Evolutionary conservation across 2,329 filamentous ascomycete species (phyloP).

Genomic region (Neopestalotiopsis sp.): DNA sequence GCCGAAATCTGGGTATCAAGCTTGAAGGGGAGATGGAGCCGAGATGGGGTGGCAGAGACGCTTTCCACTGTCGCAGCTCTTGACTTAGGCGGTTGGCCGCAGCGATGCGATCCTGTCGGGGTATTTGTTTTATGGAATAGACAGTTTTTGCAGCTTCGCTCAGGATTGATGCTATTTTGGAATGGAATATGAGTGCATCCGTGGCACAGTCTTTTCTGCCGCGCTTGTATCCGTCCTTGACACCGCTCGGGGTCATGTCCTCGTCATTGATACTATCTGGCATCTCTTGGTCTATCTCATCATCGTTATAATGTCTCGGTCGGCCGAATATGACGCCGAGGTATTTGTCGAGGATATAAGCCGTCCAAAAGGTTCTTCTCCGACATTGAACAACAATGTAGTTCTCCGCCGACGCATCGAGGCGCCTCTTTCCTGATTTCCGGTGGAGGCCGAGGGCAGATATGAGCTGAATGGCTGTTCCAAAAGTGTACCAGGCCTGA

Average conservation of each 20-base stretch:
- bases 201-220: conserved; percentile 52
- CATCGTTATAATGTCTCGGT: conserved; percentile 65
- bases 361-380: conserved; percentile 64
- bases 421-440: conserved; percentile 25
- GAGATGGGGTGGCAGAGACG: conserved; percentile 47
- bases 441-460: conserved; percentile 50
- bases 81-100: conserved; percentile 44
- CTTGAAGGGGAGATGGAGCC: conserved; percentile 49
- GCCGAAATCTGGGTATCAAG: conserved; percentile 50
- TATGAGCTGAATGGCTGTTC: conserved; percentile 59
- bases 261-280: conserved; percentile 62
- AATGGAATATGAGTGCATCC: conserved; percentile 53
- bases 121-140: conserved; percentile 43
- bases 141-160: conserved; percentile 28
- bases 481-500: conserved; percentile 66
- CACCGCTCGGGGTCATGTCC: conserved; percentile 53
- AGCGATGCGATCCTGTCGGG: conserved; percentile 41
- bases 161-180: conserved; percentile 21
- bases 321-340: conserved; percentile 67
- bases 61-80: conserved; percentile 46
- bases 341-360: conserved; percentile 68
- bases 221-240: conserved; percentile 31
- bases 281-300: conserved; percentile 68
- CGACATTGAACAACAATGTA: conserved; percentile 57
- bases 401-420: conserved; percentile 33